Conservation (phyloP, 2,329 filamentous ascomycete species). For the Trichoderma asperellum region DNA sequence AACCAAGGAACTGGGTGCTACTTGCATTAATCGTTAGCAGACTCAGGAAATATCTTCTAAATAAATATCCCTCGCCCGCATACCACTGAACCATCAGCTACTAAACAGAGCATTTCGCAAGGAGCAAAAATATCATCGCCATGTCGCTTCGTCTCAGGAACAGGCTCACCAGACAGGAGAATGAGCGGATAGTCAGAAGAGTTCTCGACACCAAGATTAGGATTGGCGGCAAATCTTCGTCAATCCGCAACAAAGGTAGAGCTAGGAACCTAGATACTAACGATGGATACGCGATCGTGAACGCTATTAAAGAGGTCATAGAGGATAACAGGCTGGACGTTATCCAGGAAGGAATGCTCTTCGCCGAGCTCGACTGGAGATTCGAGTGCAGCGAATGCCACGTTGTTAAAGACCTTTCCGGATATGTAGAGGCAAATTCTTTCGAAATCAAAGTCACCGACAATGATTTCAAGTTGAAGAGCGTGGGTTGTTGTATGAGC, state of each 20-base stretch:
- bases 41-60: not conserved
- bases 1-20: not conserved
- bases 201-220: not conserved
- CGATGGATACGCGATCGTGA: not conserved
- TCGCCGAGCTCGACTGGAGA: not conserved
- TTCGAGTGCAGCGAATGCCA: not conserved
- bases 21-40: not conserved
- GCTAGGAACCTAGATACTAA: not conserved
- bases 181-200: not conserved
- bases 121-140: not conserved
- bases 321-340: not conserved
- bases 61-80: not conserved
- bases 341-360: not conserved
- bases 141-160: not conserved
- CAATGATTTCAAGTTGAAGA: not conserved
- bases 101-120: not conserved
- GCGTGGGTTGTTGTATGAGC: not conserved
- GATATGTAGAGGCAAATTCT: not conserved
- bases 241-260: not conserved
- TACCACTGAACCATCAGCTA: not conserved
- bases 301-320: not conserved
- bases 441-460: not conserved
- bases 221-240: not conserved
- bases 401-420: not conserved
- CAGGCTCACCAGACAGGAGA: not conserved